Evolutionary conservation across 345 rosid species (phyloP).

Genomic region (Geranium brycei): DNA sequence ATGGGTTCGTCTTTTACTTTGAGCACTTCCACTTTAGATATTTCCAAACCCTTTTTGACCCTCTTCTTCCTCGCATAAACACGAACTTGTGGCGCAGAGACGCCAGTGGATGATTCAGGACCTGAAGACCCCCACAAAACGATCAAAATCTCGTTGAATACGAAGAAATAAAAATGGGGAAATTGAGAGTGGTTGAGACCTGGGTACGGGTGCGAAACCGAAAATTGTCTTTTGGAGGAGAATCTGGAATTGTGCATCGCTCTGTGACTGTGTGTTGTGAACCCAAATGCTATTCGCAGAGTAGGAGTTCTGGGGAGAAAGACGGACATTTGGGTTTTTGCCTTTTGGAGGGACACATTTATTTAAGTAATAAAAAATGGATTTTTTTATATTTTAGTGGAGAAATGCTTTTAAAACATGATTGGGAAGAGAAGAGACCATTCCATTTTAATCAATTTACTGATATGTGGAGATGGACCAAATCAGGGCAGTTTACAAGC

Average conservation of each 20-base stretch:
- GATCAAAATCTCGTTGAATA: neutral
- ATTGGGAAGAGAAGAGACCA: too few species aligned
- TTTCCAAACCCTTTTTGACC: constrained; percentile 20
- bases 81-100: constrained; percentile 19
- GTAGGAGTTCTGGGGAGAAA: neutral
- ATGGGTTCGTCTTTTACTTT: constrained; percentile 9
- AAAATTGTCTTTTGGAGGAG: constrained; percentile 13
- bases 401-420: too few species aligned
- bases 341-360: neutral
- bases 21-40: constrained; percentile 14
- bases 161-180: neutral
- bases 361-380: too few species aligned
- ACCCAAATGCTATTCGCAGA: neutral
- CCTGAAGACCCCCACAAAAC: constrained; percentile 11
- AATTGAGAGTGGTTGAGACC: constrained; percentile 12
- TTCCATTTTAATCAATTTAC: too few species aligned
- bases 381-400: too few species aligned
- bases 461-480: too few species aligned
- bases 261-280: neutral
- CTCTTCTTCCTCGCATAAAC: constrained; percentile 49
- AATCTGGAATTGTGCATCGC: constrained; percentile 20
- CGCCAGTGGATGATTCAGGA: constrained; percentile 6
- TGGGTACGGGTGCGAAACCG: constrained; percentile 17
- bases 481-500: too few species aligned
- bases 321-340: neutral